Conservation (phyloP, 768 basidiomycete species). For the Ramaria sp. region DNA sequence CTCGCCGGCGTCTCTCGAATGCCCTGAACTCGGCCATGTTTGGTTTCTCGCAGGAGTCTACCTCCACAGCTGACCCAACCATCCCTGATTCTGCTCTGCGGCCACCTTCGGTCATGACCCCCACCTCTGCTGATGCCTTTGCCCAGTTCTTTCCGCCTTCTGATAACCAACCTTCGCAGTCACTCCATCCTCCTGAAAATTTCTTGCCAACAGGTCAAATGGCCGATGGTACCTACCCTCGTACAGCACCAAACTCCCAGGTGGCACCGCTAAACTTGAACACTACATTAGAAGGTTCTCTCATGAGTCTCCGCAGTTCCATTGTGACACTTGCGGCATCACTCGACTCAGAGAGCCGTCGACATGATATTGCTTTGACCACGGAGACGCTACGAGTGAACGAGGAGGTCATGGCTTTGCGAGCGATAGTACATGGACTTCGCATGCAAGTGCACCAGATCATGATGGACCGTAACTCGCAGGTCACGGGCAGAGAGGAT, state of each 20-base stretch:
- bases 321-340: slow-evolving; percentile 48
- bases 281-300: slow-evolving; percentile 52
- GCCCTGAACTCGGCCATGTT: slow-evolving; percentile 5
- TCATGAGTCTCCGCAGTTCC: slow-evolving; percentile 47
- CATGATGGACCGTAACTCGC: slow-evolving; percentile 67
- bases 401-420: slow-evolving; percentile 63
- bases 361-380: slow-evolving; percentile 54
- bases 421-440: slow-evolving; percentile 61
- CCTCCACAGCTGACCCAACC: neutral
- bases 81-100: neutral
- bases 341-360: slow-evolving; percentile 49
- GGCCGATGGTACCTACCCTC: slow-evolving; percentile 2
- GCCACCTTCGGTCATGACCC: neutral
- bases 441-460: slow-evolving; percentile 64
- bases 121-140: slow-evolving; percentile 3
- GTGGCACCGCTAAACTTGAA: slow-evolving; percentile 56
- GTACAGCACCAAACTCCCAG: slow-evolving; percentile 15
- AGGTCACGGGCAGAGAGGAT: slow-evolving; percentile 36
- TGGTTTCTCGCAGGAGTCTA: slow-evolving; percentile 4
- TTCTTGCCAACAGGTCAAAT: neutral
- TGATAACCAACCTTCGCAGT: neutral
- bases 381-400: slow-evolving; percentile 63
- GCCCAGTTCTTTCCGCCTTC: slow-evolving; percentile 9
- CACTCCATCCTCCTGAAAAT: neutral
- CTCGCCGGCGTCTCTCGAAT: slow-evolving; percentile 1